Evolutionary conservation across 306 rosid genomes (phyloP), one percentile per base, ranked within the genome.

Genomic region (Delonix regia): DNA sequence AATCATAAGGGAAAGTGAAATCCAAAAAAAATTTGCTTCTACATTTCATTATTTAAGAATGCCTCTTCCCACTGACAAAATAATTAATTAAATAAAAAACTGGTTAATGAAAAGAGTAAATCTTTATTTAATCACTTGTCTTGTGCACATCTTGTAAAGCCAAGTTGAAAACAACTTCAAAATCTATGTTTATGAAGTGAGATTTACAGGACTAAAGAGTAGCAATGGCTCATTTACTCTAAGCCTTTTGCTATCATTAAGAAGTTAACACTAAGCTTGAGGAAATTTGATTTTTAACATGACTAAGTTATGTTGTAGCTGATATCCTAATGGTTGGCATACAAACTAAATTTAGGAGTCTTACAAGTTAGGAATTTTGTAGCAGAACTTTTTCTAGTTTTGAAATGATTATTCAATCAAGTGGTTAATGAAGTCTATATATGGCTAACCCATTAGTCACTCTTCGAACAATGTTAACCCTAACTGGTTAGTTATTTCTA

Each of bases 61-160:
- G 71, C 10, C 71, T 65, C n/a, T 38, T 65, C 71, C 71, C 71
- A n/a, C 51, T 65, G 9, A 19, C 49, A 2, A 65, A 56, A 8
- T 53, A 19, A 65, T 65, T n/a, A 38, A 3, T n/a, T 65, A 39
- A 38, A 65, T 10, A 38, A 38, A 10, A 4, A 63, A 18, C 3
- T 34, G 69, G 30, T 14, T 2, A 36, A 4, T 65, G 5, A 65
- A 39, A 39, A 19, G 45, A 51, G 3, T 65, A 10, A 33, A 22
- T 39, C n/a, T 6, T 65, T 65, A n/a, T n/a, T n/a, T n/a, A n/a
- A n/a, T n/a, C 71, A 4, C 28, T 39, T 39, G 49, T 38, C 69
- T 36, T 36, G 69, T 63, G 47, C 47, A 36, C 69, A 18, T 63
- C 19, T 27, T n/a, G 27, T 34, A 63, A 63, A 36, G 44, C 69